phyloP scores from a whole-genome alignment of 2,329 filamentous ascomycete species.

The Clonostachys rosea region DNA sequence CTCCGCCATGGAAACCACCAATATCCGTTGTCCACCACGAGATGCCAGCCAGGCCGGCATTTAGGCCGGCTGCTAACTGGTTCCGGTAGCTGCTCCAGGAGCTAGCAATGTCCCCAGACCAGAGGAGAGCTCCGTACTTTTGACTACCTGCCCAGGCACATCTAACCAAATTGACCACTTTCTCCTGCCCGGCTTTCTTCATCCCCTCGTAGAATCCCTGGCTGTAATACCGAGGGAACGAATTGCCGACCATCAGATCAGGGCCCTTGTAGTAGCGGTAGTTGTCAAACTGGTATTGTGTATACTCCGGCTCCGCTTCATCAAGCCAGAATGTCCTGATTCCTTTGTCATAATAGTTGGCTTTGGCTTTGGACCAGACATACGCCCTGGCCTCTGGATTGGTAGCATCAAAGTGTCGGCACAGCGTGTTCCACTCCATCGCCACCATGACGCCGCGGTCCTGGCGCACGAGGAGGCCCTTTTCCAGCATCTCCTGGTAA shows the following conservation, averaged over 20 bases:
- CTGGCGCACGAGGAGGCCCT: slow-evolving; percentile 53
- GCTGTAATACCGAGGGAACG: slow-evolving; percentile 55
- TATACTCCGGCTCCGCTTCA: slow-evolving; percentile 65
- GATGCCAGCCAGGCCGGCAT: slow-evolving; percentile 60
- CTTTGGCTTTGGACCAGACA: slow-evolving; percentile 53
- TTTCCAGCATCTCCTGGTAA: slow-evolving; percentile 56
- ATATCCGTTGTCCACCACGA: slow-evolving; percentile 71
- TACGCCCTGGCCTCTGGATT: slow-evolving; percentile 54
- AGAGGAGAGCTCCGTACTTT: slow-evolving; percentile 60
- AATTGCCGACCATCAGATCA: slow-evolving; percentile 45
- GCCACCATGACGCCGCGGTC: slow-evolving; percentile 54
- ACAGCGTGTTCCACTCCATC: slow-evolving; percentile 55
- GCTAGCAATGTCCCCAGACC: slow-evolving; percentile 63
- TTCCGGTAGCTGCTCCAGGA: slow-evolving; percentile 56
- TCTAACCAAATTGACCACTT: slow-evolving; percentile 50
- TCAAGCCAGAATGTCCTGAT: slow-evolving; percentile 66
- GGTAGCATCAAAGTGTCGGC: slow-evolving; percentile 59
- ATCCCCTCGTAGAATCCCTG: slow-evolving; percentile 57
- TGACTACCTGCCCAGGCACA: slow-evolving; percentile 52
- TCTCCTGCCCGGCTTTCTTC: slow-evolving; percentile 41
- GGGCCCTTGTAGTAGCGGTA: slow-evolving; percentile 49
- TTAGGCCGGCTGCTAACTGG: slow-evolving; percentile 59
- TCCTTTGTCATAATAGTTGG: slow-evolving; percentile 58
- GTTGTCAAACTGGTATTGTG: slow-evolving; percentile 61
- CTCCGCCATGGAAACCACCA: slow-evolving; percentile 64